phyloP scores from a whole-genome alignment of 2,329 filamentous ascomycete species.

The Arthrobotrys megalospora region DNA sequence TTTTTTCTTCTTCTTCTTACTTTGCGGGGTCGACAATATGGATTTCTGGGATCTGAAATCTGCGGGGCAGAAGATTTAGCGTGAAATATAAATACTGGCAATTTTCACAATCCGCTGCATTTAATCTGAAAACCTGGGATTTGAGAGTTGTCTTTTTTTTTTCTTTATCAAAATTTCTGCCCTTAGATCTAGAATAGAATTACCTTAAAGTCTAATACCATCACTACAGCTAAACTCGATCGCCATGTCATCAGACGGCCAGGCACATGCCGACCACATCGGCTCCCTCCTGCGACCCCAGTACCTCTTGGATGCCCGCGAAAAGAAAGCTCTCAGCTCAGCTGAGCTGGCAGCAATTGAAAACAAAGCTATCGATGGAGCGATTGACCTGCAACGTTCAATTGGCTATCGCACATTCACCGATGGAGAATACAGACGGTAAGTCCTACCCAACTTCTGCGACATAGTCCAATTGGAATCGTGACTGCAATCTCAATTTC shows the following conservation, averaged over 20 bases:
- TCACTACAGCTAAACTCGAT: not conserved
- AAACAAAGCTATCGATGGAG: slow-evolving; percentile 76
- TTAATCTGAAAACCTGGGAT: not conserved
- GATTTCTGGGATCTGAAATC: not conserved
- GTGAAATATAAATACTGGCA: not conserved
- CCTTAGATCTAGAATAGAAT: not conserved
- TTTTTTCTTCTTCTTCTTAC: not conserved
- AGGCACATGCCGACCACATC: slow-evolving; percentile 81
- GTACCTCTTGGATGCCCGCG: slow-evolving; percentile 74
- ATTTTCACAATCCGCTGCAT: not conserved
- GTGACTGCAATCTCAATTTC: not conserved
- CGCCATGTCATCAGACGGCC: slow-evolving; percentile 67
- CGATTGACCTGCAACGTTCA: slow-evolving; percentile 77
- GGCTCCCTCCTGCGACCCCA: slow-evolving; percentile 79
- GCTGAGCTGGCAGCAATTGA: slow-evolving; percentile 76
- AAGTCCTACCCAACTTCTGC: not conserved
- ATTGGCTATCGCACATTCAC: slow-evolving; percentile 76
- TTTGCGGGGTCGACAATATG: slow-evolving; percentile 26
- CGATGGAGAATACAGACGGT: slow-evolving; percentile 77
- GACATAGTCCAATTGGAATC: not conserved
- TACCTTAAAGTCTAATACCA: not conserved
- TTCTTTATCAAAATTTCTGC: not conserved
- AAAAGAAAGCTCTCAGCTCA: slow-evolving; percentile 72
- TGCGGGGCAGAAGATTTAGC: not conserved
- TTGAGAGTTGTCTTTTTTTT: not conserved